Percentiles rank a stretch among this genome's conserved stretches.
phyloP scores from a whole-genome alignment of 2,329 filamentous ascomycete genomes.

The Fusarium buharicum region DNA sequence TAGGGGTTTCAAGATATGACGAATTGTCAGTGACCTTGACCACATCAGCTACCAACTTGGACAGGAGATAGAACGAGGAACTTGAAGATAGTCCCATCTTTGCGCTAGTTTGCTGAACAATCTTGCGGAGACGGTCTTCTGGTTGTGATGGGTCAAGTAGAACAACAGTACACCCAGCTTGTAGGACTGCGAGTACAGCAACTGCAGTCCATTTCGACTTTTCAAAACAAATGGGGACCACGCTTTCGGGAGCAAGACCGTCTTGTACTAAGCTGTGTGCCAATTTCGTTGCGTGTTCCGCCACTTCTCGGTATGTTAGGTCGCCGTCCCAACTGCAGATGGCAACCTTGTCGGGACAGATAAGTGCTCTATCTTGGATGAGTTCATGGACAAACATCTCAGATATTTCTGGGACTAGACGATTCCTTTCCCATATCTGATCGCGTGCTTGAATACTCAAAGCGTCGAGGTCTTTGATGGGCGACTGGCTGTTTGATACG shows the following conservation, averaged over 20 bases:
- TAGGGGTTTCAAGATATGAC: background rate
- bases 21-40: background rate
- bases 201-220: slow-evolving; percentile 4
- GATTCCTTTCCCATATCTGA: background rate
- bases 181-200: background rate
- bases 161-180: background rate
- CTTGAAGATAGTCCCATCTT: background rate
- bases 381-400: background rate
- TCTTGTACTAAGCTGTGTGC: background rate
- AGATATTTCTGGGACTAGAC: background rate
- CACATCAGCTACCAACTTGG: background rate
- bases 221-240: slow-evolving; percentile 35
- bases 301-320: background rate
- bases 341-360: too few species aligned
- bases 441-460: background rate
- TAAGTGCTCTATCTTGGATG: background rate
- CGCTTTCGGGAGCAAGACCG: background rate
- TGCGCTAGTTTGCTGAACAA: background rate
- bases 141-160: slow-evolving; percentile 1
- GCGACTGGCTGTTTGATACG: background rate
- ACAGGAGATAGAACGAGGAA: background rate
- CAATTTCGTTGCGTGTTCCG: background rate
- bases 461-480: background rate
- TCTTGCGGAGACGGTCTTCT: background rate
- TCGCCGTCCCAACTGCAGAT: slow-evolving; percentile 13